phyloP scores from a whole-genome alignment of 208 protist genomes.

The Novymonas esmeraldas region DNA sequence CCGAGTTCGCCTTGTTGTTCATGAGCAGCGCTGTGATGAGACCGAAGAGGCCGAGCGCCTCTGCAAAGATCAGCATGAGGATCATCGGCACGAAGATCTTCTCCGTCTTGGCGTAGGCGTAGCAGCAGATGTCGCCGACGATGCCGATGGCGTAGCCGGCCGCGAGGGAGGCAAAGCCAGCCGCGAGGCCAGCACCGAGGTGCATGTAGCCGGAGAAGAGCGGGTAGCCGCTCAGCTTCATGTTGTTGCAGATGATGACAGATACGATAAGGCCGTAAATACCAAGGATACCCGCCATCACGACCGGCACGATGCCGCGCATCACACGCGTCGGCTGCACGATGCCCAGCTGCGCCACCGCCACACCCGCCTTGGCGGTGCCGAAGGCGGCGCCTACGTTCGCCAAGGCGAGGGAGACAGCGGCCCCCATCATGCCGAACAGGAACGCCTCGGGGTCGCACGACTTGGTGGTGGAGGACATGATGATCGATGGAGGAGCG shows the following conservation, averaged over 20 bases:
- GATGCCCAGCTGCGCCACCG: slow-evolving; percentile 97
- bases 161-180: slow-evolving; percentile 95
- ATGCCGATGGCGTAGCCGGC: slow-evolving; percentile 99
- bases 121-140: slow-evolving; percentile 97
- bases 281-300: slow-evolving; percentile 95
- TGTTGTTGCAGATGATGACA: slow-evolving; percentile 89
- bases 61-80: slow-evolving; percentile 99
- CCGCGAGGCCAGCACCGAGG: slow-evolving; percentile 96
- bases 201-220: slow-evolving; percentile 94
- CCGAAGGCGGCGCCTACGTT: slow-evolving; percentile 98
- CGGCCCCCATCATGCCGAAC: slow-evolving; percentile 96
- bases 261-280: slow-evolving; percentile 91
- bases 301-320: slow-evolving; percentile 91
- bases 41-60: slow-evolving; percentile 98
- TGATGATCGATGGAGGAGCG: not conserved
- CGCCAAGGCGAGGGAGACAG: slow-evolving; percentile 81
- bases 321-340: slow-evolving; percentile 94
- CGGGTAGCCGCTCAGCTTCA: slow-evolving; percentile 69
- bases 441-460: slow-evolving; percentile 82
- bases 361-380: slow-evolving; percentile 97
- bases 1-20: slow-evolving; percentile 77
- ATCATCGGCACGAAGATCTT: slow-evolving; percentile 99
- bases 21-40: slow-evolving; percentile 98
- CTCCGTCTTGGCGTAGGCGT: slow-evolving; percentile 94
- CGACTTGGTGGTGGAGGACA: slow-evolving; percentile 23